phyloP scores from a whole-genome alignment of 139 green algal species.

The Chlorella ohadii region DNA sequence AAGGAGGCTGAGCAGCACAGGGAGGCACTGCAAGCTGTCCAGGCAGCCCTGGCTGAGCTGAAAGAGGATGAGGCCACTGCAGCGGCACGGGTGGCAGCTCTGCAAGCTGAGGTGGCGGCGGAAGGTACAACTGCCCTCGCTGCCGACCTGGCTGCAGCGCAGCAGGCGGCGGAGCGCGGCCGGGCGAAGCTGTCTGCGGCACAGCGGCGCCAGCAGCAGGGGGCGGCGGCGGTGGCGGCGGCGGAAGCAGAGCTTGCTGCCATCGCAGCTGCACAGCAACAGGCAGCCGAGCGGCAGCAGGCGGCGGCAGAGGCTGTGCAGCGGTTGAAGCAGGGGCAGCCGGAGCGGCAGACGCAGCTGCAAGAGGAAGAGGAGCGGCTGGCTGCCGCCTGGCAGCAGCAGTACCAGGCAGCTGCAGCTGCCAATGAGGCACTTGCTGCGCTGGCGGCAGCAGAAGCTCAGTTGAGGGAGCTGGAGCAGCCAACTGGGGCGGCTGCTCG shows the following conservation, averaged over 20 bases:
- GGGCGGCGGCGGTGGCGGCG: not conserved
- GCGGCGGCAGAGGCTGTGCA: not conserved
- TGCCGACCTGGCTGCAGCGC: not conserved
- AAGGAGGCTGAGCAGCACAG: not conserved
- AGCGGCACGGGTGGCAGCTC: not conserved
- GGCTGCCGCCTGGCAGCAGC: not conserved
- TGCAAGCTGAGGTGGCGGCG: not conserved
- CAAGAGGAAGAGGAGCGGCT: not conserved
- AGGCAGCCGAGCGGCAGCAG: not conserved
- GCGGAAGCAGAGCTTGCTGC: not conserved
- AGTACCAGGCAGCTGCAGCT: not conserved
- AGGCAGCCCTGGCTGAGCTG: not conserved
- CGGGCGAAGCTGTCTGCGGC: not conserved
- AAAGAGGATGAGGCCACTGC: not conserved
- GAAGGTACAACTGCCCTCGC: not conserved
- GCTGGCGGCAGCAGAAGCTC: not conserved
- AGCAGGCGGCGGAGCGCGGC: not conserved
- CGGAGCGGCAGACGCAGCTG: not conserved
- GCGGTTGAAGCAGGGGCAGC: not conserved
- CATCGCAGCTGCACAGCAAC: not conserved
- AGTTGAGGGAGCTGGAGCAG: conserved; percentile 2
- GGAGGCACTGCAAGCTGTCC: not conserved
- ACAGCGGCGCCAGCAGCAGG: not conserved
- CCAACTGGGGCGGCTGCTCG: not conserved
- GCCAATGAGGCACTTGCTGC: not conserved